Evolutionary conservation across 192 early-diverging fungal genomes (phyloP), one percentile per base, ranked within the genome.

Genomic region (Coemansia sp.): DNA sequence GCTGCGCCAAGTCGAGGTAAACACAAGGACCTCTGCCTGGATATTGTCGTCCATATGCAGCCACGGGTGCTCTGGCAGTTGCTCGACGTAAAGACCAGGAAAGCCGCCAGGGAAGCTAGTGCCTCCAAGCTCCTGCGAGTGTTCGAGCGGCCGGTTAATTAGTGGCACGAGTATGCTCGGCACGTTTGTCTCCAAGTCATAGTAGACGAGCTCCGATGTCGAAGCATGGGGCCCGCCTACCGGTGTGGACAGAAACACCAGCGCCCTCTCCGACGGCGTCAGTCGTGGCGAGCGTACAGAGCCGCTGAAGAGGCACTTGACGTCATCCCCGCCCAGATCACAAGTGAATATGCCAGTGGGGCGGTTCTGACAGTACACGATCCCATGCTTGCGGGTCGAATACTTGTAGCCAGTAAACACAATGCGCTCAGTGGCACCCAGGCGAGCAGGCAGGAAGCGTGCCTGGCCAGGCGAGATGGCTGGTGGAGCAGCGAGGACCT

Each of bases 311-410:
- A 70, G 71, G 43, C 86, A 66, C 17, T 76, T 67, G 19, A 67
- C 57, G 20, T 83, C 79, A 10, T 15, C 43, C 10, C 68, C 64
- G 22, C 53, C 53, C 36, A 86, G 31, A 40, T 81, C 79, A 36
- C 82, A 45, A 25, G 82, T 70, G 66, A 87, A 91, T 12, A 93
- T 75, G 1, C 77, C 87, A 6, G 79, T 81, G 7, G 77, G 76
- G 29, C 91, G 77, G 80, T 93, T 93, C 62, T 84, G 83, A 69
- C 92, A 93, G 63, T 77, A 88, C 17, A 85, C 80, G 22, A 92
- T 71, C 4, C 92, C 91, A 54, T 80, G 80, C 53, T 82, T 82
- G 59, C 86, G 86, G 2, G 86, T 83, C 32, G 77, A 53, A 53
- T 82, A 78, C 61, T 75, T 65, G 67, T 93, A 88, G 27, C 91